Evolutionary conservation across 1,139 yeast genomes (phyloP), one percentile per base, ranked within the genome.

Genomic region (Geotrichum carabidarum): DNA sequence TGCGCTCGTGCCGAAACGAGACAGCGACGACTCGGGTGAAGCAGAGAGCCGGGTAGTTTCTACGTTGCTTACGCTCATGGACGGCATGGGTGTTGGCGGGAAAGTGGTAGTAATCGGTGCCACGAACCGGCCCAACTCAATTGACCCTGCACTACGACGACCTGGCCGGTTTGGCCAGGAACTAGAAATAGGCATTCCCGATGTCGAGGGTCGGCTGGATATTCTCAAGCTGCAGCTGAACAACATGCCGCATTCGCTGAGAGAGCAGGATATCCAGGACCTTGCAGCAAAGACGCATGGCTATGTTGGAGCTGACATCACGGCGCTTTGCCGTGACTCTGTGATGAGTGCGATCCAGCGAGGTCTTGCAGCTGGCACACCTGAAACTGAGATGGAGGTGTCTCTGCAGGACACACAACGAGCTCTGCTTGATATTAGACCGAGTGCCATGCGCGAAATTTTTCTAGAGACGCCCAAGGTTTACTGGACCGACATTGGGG

Each of bases 81-180:
- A 93, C 68, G 91, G 94, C 1, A 80, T 90, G 79, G 86, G 85
- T 15, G 83, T 80, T 22, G 71, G 78, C 14, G 88, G 88, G 0
- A 74, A 83, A 56, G 76, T 87, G 2, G 95, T 89, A 1, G 81
- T 82, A 4, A 85, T 89, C 17, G 96, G 91, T 42, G 91, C 91
- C 47, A 93, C 99, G 50, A 94, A 94, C 75, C 84, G 99, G 75
- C 99, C 99, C 66, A 93, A 94, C 77, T 88, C 98, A 18, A 91
- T 93, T 67, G 99, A 93, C 71, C 97, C 99, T 44, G 99, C 99
- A 36, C 79, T 93, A 67, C 86, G 99, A 78, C 86, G 99, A 77
- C 91, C 91, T 64, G 99, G 99, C 70, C 86, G 99, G 77, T 93
- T 94, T 69, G 99, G 94, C 73, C 86, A 98, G 75, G 99, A 93